Evolutionary conservation across 2,329 filamentous ascomycete species (phyloP).

Genomic region (Macrophomina tecta): DNA sequence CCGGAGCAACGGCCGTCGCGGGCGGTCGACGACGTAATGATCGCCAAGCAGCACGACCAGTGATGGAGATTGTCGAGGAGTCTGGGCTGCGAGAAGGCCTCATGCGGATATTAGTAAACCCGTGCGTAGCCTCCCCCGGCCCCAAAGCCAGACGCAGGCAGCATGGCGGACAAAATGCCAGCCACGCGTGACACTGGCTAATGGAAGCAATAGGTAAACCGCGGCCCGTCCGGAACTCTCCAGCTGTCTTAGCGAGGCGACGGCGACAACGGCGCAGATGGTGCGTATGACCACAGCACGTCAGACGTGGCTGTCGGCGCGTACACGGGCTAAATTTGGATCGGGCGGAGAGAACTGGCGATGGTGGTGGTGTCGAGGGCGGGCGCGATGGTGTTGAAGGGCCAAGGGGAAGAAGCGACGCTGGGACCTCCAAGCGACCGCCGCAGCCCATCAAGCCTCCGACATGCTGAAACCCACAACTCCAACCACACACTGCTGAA

Average conservation of each 20-base stretch:
- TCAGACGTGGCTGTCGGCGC: not conserved
- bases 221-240: not conserved
- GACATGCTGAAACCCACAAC: constrained; percentile 18
- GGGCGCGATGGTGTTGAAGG: constrained; percentile 10
- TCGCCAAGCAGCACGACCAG: not conserved
- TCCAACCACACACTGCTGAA: not conserved
- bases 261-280: not conserved
- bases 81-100: constrained; percentile 1
- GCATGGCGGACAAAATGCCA: not conserved
- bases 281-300: not conserved
- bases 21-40: not conserved
- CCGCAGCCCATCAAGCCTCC: not conserved
- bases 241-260: not conserved
- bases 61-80: constrained; percentile 13
- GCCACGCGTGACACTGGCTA: not conserved
- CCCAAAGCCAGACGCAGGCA: too few relatives aligned
- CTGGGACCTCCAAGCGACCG: constrained; percentile 6
- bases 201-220: not conserved
- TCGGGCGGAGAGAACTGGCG: not conserved
- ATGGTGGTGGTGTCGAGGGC: not conserved
- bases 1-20: not conserved
- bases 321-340: not conserved
- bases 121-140: too few relatives aligned
- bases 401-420: not conserved
- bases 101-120: not conserved